A percentile compares a stretch with the other conserved stretches of the same genome.
Evolutionary conservation across 768 basidiomycete genomes (phyloP).

Genomic region (Clathrus columnatus): DNA sequence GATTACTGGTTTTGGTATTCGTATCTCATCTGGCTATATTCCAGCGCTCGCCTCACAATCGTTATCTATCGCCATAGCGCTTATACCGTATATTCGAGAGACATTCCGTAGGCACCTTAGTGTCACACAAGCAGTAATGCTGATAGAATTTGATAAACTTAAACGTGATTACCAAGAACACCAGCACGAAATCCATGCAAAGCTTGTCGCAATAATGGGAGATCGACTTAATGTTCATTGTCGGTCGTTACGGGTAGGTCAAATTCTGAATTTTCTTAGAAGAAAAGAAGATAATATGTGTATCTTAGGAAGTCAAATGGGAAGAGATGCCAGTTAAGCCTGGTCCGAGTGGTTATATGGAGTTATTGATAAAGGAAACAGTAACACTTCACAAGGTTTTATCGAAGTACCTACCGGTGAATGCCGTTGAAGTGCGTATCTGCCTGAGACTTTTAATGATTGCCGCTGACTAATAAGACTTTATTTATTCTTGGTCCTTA

Average conservation of each 20-base stretch:
- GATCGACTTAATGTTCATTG: slow-evolving; percentile 85
- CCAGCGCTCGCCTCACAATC: slow-evolving; percentile 93
- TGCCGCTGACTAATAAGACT: neutral
- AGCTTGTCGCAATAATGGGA: slow-evolving; percentile 97
- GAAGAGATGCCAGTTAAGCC: slow-evolving; percentile 36
- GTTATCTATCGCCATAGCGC: slow-evolving; percentile 84
- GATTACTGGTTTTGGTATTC: neutral
- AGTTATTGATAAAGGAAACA: slow-evolving; percentile 88
- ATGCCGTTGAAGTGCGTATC: slow-evolving; percentile 70
- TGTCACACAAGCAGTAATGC: slow-evolving; percentile 91
- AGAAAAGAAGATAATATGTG: neutral
- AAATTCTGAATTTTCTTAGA: slow-evolving; percentile 14
- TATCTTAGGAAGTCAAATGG: slow-evolving; percentile 68
- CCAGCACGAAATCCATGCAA: slow-evolving; percentile 97
- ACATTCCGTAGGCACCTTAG: slow-evolving; percentile 89
- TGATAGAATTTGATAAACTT: slow-evolving; percentile 96
- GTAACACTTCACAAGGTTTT: slow-evolving; percentile 93
- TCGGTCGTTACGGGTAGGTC: slow-evolving; percentile 60
- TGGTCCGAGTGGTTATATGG: slow-evolving; percentile 82
- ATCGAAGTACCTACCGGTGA: slow-evolving; percentile 73
- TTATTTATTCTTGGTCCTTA: neutral
- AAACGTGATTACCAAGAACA: slow-evolving; percentile 99
- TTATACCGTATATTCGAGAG: slow-evolving; percentile 95
- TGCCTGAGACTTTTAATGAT: neutral
- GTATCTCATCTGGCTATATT: slow-evolving; percentile 7